Base-by-base conservation (phyloP, 306 rosid species). In the Glycine soja region DNA sequence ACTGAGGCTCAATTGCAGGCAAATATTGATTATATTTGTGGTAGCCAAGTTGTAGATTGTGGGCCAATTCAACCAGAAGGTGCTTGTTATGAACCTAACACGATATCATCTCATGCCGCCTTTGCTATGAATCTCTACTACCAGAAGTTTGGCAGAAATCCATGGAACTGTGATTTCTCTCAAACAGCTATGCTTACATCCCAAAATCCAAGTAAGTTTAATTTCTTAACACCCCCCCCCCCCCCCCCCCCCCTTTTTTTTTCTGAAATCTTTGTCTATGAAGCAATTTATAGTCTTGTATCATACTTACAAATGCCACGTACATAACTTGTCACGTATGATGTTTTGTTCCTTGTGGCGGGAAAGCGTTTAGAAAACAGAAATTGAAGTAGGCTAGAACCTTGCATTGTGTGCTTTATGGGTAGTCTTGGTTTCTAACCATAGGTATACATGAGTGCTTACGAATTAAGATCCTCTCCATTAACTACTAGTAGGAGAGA, bases 11-110 rank as follows among this genome's bases (percentile, higher is more conserved):
- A 79, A 74, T 72, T 92, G 83, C 95, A 91, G 85, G 84, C 76
- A 62, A 87, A 77, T 88, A 82, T 94, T 9, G 97, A 94, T 86
- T 94, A 91, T 61, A 92, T 88, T 0, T 91, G 97, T 15, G 79
- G 92, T 62, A 48, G 36, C 9, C 88, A 87, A 0, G 88, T 89
- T 53, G 78, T 91, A 47, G 94, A 92, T 80, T 94, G 98, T 53
- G 81, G 91, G 3, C 62, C 89, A 47, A 92, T 94, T 83, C 91
- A 89, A 84, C 79, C 90, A 0, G 96, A 97, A 58, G 98, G 97
- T 0, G 92, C 90, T 82, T 94, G 98, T 85, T 94, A 82, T 42
- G 94, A 89, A n/a, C 97, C 97, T 9, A 86, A 90, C 85, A 92
- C 91, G 5, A 43, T 87, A 0, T 74, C 80, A n/a, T 92, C 94